Evolutionary conservation across 2,329 filamentous ascomycete species (phyloP), one percentile per base, ranked within the genome.

Genomic region (Dendrostoma leiphaemia): DNA sequence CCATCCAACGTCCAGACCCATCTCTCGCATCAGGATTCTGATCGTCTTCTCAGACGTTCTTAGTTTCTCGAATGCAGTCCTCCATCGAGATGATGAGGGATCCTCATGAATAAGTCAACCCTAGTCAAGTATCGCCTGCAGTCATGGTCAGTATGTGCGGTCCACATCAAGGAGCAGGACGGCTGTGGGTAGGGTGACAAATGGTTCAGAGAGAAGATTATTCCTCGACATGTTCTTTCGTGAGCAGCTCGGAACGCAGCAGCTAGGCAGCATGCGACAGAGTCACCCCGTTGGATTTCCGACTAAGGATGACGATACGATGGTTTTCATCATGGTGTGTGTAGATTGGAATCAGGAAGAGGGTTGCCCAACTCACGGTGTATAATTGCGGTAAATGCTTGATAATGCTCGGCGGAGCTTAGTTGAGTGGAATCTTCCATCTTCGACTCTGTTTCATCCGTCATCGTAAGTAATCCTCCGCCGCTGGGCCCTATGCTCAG

Each of bases 221-320:
- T 68, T 56, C 59, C 57, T 73, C 71, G 68, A 72, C 71, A 73
- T 65, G 46, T 64, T 68, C 68, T 64, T 61, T 44, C 54, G 58
- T 54, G 48, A 54, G 60, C 53, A 65, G 60, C 56, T 60, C 64
- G 28, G 45, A 19, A 58, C n/a, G n/a, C 55, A 50, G 61, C 58
- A 65, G 64, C 62, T 61, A 64, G 60, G 64, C 64, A 62, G 63
- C 61, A 60, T 65, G 63, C 60, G 50, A 60, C 54, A 52, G 56
- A 63, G 34, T 26, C 59, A 59, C 60, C 52, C 63, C 63, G 66
- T 69, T 69, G 68, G 74, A 75, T 71, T 74, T 95, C 86, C 82
- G 91, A 79, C 90, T 95, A 95, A 95, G 91, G 91, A 96, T 95
- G 91, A 95, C 90, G 88, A 91, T 92, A 91, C 80, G 75, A 56